Evolutionary conservation across 1,284 basidiomycete species (phyloP), one percentile per base, ranked within the genome.

Genomic region (Thelephora terrestris): DNA sequence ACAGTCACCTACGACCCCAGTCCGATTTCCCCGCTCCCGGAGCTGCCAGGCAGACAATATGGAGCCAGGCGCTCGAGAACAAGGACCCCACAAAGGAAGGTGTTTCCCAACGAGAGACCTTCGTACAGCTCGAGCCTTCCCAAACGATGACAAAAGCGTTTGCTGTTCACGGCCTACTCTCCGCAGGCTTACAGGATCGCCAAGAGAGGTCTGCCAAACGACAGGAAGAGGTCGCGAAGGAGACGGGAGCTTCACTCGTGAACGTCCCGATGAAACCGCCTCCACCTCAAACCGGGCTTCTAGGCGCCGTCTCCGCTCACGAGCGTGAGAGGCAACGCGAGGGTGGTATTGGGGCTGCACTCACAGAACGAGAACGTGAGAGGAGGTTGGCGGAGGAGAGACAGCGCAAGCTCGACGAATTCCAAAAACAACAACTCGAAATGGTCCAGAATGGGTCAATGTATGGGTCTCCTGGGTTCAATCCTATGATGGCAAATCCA

Each of bases 291-390:
- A 91, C 90, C 32, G 96, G 96, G 35, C 77, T 99, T 34, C 78
- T 99, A 43, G 95, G 95, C 20, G 94, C 94, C 2, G 94, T 99
- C 57, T 92, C 91, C 23, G 90, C 87, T 17, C 92, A 96, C 64
- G 93, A 99, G 67, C 78, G 90, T 49, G 94, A 98, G 52, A 77
- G 92, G 54, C 93, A 95, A 64, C 82, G 91, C 36, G 91, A 95
- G 46, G 94, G 95, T 47, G 95, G 95, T 23, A 79, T 96, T 27
- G 95, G 95, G 49, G 93, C 94, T 25, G 81, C 91, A 2, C 70
- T 99, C 56, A 98, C 95, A 1, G 94, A 98, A 68, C 79, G 93
- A 35, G 94, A 98, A 66, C 79, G 93, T 43, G 92, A 98, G 63
- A 87, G 91, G 61, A 76, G 93, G 23, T 51, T 90, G 23, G 91